Evolutionary conservation across 441 rosid species (phyloP).

Genomic region (Capsella rubella): DNA sequence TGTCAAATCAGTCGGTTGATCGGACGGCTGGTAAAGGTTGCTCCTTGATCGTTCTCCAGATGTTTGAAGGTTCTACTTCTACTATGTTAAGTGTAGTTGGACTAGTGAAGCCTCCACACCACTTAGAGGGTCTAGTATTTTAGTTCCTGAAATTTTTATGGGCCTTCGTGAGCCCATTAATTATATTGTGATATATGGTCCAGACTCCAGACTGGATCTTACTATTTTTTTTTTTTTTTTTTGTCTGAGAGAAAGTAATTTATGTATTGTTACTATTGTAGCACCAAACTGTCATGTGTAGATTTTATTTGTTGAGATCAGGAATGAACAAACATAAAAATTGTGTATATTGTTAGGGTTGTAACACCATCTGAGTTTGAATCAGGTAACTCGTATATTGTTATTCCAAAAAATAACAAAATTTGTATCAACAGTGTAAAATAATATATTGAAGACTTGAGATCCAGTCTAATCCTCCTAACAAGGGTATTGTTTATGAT

Average conservation of each 20-base stretch:
- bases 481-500: not conserved
- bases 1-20: constrained; percentile 31
- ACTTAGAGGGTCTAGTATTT: not conserved
- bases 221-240: not conserved
- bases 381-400: too few relatives aligned
- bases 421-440: too few relatives aligned
- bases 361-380: too few relatives aligned
- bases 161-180: constrained; percentile 11
- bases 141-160: not conserved
- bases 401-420: too few relatives aligned
- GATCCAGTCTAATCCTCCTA: too few relatives aligned
- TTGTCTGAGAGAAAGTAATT: too few relatives aligned
- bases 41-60: constrained; percentile 23
- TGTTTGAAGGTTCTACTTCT: constrained; percentile 17
- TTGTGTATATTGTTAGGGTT: too few relatives aligned
- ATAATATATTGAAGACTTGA: too few relatives aligned
- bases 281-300: too few relatives aligned
- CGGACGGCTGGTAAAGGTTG: constrained; percentile 40
- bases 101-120: not conserved
- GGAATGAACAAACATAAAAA: too few relatives aligned
- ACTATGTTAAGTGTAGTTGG: not conserved
- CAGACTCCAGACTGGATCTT: not conserved
- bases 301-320: too few relatives aligned
- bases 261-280: too few relatives aligned
- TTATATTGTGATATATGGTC: not conserved